Percentiles rank a stretch among this genome's conserved stretches.
These are phyloP conservation scores for Aspergillus sp. DNA, from an alignment of 2,329 filamentous ascomycete species.

Conservation along the genomic window DNA sequence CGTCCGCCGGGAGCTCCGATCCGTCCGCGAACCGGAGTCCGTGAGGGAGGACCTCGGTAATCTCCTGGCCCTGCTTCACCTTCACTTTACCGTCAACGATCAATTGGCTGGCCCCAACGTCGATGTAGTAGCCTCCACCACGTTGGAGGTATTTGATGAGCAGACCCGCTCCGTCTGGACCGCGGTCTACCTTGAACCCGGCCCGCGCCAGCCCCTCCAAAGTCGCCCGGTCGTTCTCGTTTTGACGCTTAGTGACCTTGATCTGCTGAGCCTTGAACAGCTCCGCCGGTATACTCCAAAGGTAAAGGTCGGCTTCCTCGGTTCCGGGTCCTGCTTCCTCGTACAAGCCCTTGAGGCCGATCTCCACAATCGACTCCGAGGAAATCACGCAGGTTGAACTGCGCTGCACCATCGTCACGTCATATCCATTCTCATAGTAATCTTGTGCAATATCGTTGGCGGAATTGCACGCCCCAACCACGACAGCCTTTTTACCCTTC, in stretches of 20 bases:
- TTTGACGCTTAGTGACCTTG: conserved; percentile 43
- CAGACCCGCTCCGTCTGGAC: conserved; percentile 59
- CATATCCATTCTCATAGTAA: conserved; percentile 65
- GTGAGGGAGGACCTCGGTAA: conserved; percentile 53
- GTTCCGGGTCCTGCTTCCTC: conserved; percentile 56
- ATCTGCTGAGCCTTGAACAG: conserved; percentile 63
- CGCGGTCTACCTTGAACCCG: conserved; percentile 63
- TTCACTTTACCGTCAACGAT: conserved; percentile 66
- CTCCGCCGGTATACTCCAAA: conserved; percentile 59
- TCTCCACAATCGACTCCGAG: conserved; percentile 54
- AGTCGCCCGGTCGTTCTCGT: conserved; percentile 36
- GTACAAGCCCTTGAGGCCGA: conserved; percentile 55
- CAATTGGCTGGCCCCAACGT: conserved; percentile 64
- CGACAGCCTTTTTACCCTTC: conserved; percentile 61
- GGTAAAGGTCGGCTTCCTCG: conserved; percentile 66
- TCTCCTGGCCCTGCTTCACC: conserved; percentile 63
- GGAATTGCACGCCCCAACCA: conserved; percentile 70
- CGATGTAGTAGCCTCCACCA: conserved; percentile 70
- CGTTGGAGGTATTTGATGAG: conserved; percentile 65
- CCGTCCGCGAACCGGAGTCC: conserved; percentile 60
- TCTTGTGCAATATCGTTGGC: conserved; percentile 70
- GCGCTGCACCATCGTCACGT: conserved; percentile 70
- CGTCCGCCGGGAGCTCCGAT: conserved; percentile 60
- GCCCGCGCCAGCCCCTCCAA: conserved; percentile 53
- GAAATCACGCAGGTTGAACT: conserved; percentile 66